Evolutionary conservation across 2,329 filamentous ascomycete genomes (phyloP).

Genomic region (Cladosporium velox): DNA sequence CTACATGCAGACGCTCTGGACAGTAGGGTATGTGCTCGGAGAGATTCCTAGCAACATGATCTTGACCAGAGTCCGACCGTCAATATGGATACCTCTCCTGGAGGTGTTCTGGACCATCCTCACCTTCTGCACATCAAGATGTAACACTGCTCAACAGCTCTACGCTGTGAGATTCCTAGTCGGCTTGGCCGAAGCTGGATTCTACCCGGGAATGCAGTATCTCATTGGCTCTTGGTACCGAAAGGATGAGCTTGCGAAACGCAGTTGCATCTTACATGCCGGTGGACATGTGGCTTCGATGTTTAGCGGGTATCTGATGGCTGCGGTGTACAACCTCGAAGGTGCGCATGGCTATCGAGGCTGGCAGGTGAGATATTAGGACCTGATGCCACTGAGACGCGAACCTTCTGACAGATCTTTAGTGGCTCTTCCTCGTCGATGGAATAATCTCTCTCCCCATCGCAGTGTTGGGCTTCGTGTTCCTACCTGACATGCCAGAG

Average conservation of each 20-base stretch:
- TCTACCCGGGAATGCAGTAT: constrained; percentile 39
- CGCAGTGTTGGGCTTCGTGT: background rate
- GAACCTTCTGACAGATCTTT: background rate
- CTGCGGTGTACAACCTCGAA: constrained; percentile 27
- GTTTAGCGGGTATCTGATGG: constrained; percentile 22
- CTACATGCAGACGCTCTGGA: constrained; percentile 13
- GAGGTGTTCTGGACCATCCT: constrained; percentile 11
- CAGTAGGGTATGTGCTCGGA: constrained; percentile 50
- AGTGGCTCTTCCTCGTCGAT: constrained; percentile 13
- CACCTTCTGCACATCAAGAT: constrained; percentile 29
- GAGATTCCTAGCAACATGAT: constrained; percentile 47
- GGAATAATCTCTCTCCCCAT: constrained; percentile 10
- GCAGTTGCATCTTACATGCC: constrained; percentile 39
- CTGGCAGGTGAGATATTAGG: constrained; percentile 50
- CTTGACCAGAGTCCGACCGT: constrained; percentile 46
- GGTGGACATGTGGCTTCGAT: constrained; percentile 1
- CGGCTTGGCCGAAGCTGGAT: constrained; percentile 29
- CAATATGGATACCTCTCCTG: constrained; percentile 42
- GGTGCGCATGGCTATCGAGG: constrained; percentile 46
- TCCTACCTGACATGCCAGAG: constrained; percentile 13
- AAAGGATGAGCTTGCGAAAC: constrained; percentile 41
- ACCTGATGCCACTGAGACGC: background rate
- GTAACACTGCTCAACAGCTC: constrained; percentile 42
- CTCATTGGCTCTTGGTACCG: constrained; percentile 48
- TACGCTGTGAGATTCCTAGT: constrained; percentile 45